These are phyloP conservation scores for Asterophora parasitica DNA, from an alignment of 768 basidiomycete genomes.

Conservation along the genomic window DNA sequence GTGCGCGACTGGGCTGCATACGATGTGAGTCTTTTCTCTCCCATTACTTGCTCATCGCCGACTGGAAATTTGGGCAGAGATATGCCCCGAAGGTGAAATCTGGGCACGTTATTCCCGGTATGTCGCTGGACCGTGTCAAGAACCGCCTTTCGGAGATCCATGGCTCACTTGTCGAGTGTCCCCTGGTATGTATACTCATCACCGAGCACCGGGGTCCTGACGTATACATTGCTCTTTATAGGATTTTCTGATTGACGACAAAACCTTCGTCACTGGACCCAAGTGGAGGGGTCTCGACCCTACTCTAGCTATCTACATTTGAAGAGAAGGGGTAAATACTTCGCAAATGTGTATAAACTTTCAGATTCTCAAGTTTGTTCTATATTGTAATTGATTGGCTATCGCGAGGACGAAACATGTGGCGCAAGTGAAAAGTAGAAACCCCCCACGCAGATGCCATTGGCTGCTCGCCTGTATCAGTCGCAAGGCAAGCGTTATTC, in stretches of 20 bases:
- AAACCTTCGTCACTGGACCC: conserved; percentile 60
- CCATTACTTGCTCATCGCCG: not conserved
- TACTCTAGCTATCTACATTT: conserved; percentile 77
- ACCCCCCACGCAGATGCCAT: too few relatives aligned
- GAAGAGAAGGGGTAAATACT: not conserved
- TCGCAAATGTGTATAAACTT: too few relatives aligned
- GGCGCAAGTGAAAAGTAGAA: too few relatives aligned
- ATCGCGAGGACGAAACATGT: too few relatives aligned
- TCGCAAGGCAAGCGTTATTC: too few relatives aligned
- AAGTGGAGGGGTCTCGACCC: conserved; percentile 77
- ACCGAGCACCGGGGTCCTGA: not conserved
- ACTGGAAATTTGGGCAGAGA: conserved; percentile 35
- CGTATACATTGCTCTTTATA: conserved; percentile 20
- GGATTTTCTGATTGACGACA: conserved; percentile 85
- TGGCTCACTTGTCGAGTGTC: conserved; percentile 73
- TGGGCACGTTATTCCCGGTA: conserved; percentile 73
- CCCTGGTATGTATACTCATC: conserved; percentile 46
- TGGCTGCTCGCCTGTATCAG: too few relatives aligned
- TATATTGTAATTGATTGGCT: too few relatives aligned
- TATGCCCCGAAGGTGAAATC: conserved; percentile 74
- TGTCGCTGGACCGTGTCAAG: conserved; percentile 71
- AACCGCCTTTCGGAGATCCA: conserved; percentile 62
- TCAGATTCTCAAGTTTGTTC: too few relatives aligned
- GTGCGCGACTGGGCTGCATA: conserved; percentile 78
- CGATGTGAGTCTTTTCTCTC: conserved; percentile 42